phyloP scores from a whole-genome alignment of 192 early-diverging fungal species.

The Backusella tarrabulga region DNA sequence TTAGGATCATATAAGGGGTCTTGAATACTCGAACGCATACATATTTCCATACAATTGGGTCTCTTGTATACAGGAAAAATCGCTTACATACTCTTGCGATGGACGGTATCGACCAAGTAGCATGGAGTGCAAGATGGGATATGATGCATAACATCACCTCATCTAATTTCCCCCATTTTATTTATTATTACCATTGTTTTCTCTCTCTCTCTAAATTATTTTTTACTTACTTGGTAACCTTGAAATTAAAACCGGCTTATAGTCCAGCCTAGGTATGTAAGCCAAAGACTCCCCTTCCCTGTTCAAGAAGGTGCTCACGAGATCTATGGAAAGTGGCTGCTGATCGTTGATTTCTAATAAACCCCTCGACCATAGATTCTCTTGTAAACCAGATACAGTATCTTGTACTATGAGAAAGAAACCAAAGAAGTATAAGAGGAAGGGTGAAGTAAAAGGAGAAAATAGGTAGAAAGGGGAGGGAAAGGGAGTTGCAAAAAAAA shows the following conservation, averaged over 20 bases:
- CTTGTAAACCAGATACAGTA: neutral
- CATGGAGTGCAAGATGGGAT: constrained; percentile 15
- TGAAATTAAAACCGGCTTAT: constrained; percentile 32
- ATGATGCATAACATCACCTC: constrained; percentile 34
- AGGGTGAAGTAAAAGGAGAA: neutral
- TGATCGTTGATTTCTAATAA: neutral
- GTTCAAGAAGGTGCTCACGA: neutral
- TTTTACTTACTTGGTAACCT: constrained; percentile 35
- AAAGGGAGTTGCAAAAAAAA: neutral
- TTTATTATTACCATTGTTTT: neutral
- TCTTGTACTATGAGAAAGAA: neutral
- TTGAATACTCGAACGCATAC: constrained; percentile 31
- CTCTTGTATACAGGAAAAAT: constrained; percentile 38
- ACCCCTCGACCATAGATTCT: neutral
- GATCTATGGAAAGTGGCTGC: neutral
- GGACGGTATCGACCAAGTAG: constrained; percentile 24
- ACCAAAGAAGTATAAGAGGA: neutral
- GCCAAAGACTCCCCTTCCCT: neutral
- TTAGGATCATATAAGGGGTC: constrained; percentile 12
- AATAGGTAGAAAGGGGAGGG: neutral
- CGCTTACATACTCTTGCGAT: constrained; percentile 36
- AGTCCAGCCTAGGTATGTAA: constrained; percentile 25
- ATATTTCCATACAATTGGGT: constrained; percentile 34
- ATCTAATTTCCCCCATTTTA: neutral
- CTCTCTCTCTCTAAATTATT: neutral